These are phyloP conservation scores for Hymenoscyphus albidus DNA, from an alignment of 2,329 filamentous ascomycete genomes.

Conservation along the genomic window DNA sequence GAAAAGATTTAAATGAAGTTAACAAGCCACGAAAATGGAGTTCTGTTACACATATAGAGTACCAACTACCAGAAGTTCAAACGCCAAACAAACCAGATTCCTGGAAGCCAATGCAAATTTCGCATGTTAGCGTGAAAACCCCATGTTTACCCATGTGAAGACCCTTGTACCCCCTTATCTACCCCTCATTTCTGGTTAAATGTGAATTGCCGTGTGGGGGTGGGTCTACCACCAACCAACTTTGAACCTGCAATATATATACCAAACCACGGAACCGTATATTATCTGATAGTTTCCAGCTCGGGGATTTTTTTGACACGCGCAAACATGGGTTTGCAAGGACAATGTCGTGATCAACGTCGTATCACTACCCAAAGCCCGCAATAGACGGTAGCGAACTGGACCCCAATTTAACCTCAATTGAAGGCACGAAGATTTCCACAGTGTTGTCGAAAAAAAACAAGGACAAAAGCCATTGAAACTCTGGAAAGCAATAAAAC, in stretches of 20 bases:
- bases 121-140: not conserved
- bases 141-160: not conserved
- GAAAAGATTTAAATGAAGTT: not conserved
- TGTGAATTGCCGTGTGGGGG: constrained; percentile 1
- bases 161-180: not conserved
- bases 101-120: not conserved
- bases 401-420: not conserved
- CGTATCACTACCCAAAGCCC: not conserved
- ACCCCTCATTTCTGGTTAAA: not conserved
- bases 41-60: not conserved
- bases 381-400: not conserved
- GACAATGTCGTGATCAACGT: not conserved
- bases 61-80: not conserved
- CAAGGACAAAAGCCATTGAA: not conserved
- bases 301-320: not conserved
- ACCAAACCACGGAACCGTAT: not conserved
- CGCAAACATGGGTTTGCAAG: not conserved
- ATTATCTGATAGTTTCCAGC: not conserved
- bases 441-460: not conserved
- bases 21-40: not conserved
- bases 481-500: not conserved
- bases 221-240: not conserved
- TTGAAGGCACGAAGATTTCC: not conserved
- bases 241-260: not conserved
- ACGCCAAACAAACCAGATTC: not conserved